phyloP scores from a whole-genome alignment of 139 green algal genomes.

The Closterium sp. region DNA sequence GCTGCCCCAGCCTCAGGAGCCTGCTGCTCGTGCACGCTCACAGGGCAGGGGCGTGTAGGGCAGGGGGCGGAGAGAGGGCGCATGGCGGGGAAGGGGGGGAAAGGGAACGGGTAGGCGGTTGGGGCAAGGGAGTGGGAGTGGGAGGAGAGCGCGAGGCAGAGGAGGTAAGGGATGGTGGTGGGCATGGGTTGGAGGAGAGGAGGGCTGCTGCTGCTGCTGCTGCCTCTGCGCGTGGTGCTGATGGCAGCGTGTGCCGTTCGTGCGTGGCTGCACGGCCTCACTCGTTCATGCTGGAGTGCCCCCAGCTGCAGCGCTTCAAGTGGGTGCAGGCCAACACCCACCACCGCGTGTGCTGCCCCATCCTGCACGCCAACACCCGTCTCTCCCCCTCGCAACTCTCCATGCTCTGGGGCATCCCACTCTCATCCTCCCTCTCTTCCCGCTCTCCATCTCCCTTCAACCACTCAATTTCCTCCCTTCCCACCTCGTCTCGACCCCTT shows the following conservation, averaged over 20 bases:
- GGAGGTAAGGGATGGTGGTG: neutral
- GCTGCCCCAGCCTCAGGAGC: neutral
- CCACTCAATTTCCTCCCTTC: neutral
- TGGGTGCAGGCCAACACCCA: neutral
- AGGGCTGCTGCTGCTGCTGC: neutral
- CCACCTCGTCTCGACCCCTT: neutral
- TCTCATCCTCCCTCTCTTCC: neutral
- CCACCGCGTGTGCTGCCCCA: neutral
- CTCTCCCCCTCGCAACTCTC: neutral
- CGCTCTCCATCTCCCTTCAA: neutral
- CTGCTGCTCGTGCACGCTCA: neutral
- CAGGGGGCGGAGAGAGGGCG: neutral
- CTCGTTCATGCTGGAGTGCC: neutral
- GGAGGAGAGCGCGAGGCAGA: neutral
- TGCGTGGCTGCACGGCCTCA: neutral
- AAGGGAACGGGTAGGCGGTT: neutral
- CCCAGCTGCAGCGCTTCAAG: neutral
- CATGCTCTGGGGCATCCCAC: neutral
- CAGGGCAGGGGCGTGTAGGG: neutral
- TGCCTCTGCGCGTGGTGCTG: neutral
- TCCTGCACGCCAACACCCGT: neutral
- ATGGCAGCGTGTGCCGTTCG: neutral
- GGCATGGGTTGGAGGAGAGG: neutral
- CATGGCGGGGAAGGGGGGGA: neutral
- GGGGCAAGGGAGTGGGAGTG: neutral